Evolutionary conservation across 2,329 filamentous ascomycete species (phyloP), one percentile per base, ranked within the genome.

Genomic region (Aquanectria penicillioides): DNA sequence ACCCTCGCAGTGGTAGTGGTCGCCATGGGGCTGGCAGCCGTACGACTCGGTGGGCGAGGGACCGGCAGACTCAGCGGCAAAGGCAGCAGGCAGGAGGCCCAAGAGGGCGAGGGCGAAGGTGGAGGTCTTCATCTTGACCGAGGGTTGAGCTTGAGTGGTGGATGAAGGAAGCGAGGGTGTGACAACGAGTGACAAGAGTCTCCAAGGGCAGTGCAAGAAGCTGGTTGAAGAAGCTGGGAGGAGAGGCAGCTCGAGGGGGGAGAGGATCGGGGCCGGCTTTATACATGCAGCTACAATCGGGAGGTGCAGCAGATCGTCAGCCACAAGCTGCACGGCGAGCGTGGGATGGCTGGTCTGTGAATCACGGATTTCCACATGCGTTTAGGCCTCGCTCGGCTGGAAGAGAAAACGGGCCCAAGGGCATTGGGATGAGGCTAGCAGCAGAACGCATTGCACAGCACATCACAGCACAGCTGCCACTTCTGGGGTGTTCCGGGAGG

Each of bases 111-210:
- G 25, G 2, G 66, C 61, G 34, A 70, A 63, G 22, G 66, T 23
- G 5, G 54, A 5, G 28, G 68, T 62, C 58, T 70, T 70, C 68
- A 70, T 70, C 38, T 63, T 70, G 57, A 58, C 10, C 22, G 46
- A 31, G 20, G 17, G 15, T 56, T 29, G 40, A 13, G 13, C 25
- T 4, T 2, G 25, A 36, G 29, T 36, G n/a, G 22, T 6, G 8
- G 17, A 13, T 5, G 29, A 10, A 6, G 23, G 11, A 10, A 29
- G 25, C 20, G n/a, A 26, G 15, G 12, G 11, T 4, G 6, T 9
- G 31, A 25, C 31, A 61, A 50, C 52, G 55, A 57, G 56, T 52
- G 48, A 31, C 34, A 8, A 33, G 18, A 23, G 23, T 18, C 17
- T 10, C 26, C 47, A 58, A 33, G 41, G 37, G 22, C 8, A 57